phyloP scores from a whole-genome alignment of 1,284 basidiomycete species.

The Rhodotorula glutinis region DNA sequence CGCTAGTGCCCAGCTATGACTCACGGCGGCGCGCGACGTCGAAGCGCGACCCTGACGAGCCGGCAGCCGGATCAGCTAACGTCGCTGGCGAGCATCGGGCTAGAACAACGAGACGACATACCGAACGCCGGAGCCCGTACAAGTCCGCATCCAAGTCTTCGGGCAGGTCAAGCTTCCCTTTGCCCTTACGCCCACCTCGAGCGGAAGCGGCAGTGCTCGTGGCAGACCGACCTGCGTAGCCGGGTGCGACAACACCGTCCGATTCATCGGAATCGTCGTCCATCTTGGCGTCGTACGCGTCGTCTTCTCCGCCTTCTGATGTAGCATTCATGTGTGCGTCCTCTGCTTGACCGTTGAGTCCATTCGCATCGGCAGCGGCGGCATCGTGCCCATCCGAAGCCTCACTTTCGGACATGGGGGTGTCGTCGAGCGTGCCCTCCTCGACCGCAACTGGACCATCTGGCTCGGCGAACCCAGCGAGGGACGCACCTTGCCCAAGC shows the following conservation, averaged over 20 bases:
- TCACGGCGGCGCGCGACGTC: conserved; percentile 17
- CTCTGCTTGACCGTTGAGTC: neutral
- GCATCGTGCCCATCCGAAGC: neutral
- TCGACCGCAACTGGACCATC: conserved; percentile 20
- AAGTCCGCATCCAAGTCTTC: conserved; percentile 41
- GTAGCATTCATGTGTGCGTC: conserved; percentile 13
- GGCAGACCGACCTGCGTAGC: conserved; percentile 6
- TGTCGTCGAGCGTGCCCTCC: conserved; percentile 4
- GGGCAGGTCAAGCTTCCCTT: conserved; percentile 27
- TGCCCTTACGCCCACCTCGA: conserved; percentile 5
- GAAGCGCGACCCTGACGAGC: conserved; percentile 30
- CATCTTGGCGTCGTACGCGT: conserved; percentile 17
- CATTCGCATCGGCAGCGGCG: neutral
- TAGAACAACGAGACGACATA: conserved; percentile 11
- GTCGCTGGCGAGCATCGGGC: too few relatives aligned
- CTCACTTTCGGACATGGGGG: conserved; percentile 17
- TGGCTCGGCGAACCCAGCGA: conserved; percentile 26
- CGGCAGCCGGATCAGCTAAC: neutral
- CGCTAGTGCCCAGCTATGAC: neutral
- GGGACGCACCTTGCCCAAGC: conserved; percentile 5
- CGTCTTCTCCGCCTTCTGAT: conserved; percentile 12
- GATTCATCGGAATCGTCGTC: neutral
- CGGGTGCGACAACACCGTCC: conserved; percentile 20
- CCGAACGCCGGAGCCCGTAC: conserved; percentile 43
- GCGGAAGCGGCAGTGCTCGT: neutral